These are phyloP conservation scores for Glycine soja DNA, from an alignment of 306 rosid genomes.

Conservation along the genomic window DNA sequence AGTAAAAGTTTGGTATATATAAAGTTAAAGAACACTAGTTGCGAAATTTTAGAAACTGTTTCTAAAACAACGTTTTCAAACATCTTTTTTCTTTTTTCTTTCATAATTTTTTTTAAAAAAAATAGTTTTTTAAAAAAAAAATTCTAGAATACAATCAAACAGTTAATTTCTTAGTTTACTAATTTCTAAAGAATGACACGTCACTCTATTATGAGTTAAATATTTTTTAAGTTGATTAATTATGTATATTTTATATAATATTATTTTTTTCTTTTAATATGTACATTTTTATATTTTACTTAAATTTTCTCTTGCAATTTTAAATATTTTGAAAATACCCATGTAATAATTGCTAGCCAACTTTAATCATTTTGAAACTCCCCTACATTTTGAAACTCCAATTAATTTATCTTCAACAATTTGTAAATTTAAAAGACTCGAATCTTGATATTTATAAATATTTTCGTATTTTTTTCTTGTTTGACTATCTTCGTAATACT, in stretches of 20 bases:
- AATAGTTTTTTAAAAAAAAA: background rate
- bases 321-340: background rate
- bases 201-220: background rate
- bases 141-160: background rate
- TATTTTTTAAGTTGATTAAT: background rate
- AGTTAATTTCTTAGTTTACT: background rate
- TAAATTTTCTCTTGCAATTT: background rate
- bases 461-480: background rate
- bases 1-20: background rate
- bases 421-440: background rate
- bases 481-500: background rate
- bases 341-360: conserved; percentile 1
- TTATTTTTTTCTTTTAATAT: background rate
- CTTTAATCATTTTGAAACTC: background rate
- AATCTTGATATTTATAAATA: background rate
- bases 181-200: background rate
- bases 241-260: background rate
- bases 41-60: background rate
- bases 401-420: background rate
- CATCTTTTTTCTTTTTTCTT: background rate
- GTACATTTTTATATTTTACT: background rate
- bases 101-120: background rate
- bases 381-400: background rate
- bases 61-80: background rate
- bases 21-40: background rate